Base-by-base conservation (phyloP, 768 basidiomycete genomes). In the Peribolospora kevripleyi region DNA sequence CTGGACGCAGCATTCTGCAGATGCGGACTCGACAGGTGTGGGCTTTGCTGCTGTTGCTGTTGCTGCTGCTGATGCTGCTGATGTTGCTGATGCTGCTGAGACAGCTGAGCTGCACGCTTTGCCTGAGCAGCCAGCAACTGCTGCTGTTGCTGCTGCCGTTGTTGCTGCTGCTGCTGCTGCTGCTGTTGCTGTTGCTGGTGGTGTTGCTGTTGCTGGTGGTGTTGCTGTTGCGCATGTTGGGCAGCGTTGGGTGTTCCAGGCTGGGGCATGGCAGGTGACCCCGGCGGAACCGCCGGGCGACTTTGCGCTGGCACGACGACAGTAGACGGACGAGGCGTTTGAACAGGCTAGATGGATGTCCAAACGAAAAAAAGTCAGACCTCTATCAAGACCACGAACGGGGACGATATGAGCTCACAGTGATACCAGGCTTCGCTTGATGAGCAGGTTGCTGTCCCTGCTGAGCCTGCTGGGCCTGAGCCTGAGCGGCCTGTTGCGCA, bases 401-500 rank as follows among this genome's bases (percentile, higher is more conserved):
- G 25, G 25, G 25, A 25, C 25, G 25, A 1, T 25, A 25, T 25
- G 25, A 25, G 25, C 25, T 25, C 25, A 25, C 50, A 10, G 54
- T 41, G 49, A 49, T 37, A 38, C 25, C 7, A 36, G 40, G 38
- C 41, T 38, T 14, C 42, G 40, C 25, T 14, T 50, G 10, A 50
- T 38, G 11, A 51, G 49, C 51, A 41, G 42, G 53, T 14, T n/a
- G 48, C 50, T 56, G 55, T 14, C 39, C 25, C 8, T 43, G 53
- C 45, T 46, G 42, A 6, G 48, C 54, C n/a, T 48, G 41, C 25
- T 55, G 54, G 41, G 48, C 51, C 46, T 64, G 64, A 58, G 67
- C 63, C 63, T 79, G 79, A 39, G 72, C 71, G 55, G 73, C 72
- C 54, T 76, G 70, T 54, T 75, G 63, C 50, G 62, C 61, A 50